Conservation (phyloP, 371 early-diverging fungal genomes). For the Batkoa obscura region DNA sequence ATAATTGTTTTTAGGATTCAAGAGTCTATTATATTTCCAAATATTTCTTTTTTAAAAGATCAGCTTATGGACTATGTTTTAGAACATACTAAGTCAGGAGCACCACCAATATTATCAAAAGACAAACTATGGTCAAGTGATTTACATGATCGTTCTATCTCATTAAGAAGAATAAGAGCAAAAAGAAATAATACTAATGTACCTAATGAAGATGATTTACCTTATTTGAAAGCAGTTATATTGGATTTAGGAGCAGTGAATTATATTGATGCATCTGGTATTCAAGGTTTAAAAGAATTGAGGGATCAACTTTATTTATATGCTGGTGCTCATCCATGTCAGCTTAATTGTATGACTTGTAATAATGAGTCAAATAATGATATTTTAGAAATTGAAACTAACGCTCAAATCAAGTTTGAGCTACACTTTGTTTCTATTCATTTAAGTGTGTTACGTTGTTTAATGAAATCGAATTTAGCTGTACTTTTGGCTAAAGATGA, state of each 20-base stretch:
- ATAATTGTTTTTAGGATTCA: constrained; percentile 33
- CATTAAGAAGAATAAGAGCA: not conserved
- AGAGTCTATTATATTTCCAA: constrained; percentile 47
- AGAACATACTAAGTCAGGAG: constrained; percentile 8
- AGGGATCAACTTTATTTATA: constrained; percentile 25
- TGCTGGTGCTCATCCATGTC: constrained; percentile 14
- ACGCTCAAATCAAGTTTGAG: constrained; percentile 11
- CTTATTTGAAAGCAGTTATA: constrained; percentile 36
- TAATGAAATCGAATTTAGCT: too few relatives aligned
- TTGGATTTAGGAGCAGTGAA: constrained; percentile 65
- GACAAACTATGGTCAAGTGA: constrained; percentile 13
- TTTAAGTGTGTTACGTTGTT: constrained; percentile 7
- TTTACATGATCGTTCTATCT: not conserved
- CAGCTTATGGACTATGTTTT: constrained; percentile 13
- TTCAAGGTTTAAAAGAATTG: constrained; percentile 44
- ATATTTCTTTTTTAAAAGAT: constrained; percentile 27
- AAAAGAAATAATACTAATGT: not conserved
- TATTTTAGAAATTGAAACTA: too few relatives aligned
- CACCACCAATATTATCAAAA: constrained; percentile 3
- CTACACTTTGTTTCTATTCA: constrained; percentile 17
- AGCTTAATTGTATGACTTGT: not conserved
- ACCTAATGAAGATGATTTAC: not conserved
- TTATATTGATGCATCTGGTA: constrained; percentile 55
- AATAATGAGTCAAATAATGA: too few relatives aligned
- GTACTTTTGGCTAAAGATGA: too few relatives aligned